Conservation (phyloP, 768 basidiomycete genomes). For the Pleurotus tuber-regium region DNA sequence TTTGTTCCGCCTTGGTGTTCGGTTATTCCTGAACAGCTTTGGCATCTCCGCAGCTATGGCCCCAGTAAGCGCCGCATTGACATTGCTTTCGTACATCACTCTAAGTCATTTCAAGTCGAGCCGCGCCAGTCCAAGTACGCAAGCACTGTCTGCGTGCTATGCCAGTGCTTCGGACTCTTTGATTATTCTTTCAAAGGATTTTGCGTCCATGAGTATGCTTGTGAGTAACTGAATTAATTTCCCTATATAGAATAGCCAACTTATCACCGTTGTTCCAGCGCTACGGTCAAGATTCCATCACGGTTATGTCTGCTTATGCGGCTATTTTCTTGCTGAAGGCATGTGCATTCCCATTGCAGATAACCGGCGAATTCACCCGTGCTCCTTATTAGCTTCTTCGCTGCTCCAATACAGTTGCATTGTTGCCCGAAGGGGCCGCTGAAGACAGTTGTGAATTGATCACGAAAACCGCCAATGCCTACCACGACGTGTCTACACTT, state of each 20-base stretch:
- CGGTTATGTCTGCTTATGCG: slow-evolving; percentile 84
- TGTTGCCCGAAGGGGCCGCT: slow-evolving; percentile 58
- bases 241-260: slow-evolving; percentile 2
- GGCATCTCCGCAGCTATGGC: slow-evolving; percentile 66
- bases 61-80: slow-evolving; percentile 38
- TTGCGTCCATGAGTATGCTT: slow-evolving; percentile 70
- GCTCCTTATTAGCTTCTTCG: slow-evolving; percentile 54
- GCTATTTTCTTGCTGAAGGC: slow-evolving; percentile 81
- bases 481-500: slow-evolving; percentile 65
- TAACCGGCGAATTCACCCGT: slow-evolving; percentile 1
- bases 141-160: slow-evolving; percentile 70
- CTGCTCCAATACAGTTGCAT: slow-evolving; percentile 52
- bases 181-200: slow-evolving; percentile 70
- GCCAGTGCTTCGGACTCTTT: slow-evolving; percentile 71
- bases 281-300: slow-evolving; percentile 82
- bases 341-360: slow-evolving; percentile 14
- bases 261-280: slow-evolving; percentile 42
- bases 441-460: slow-evolving; percentile 68
- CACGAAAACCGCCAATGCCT: slow-evolving; percentile 71
- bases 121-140: slow-evolving; percentile 57
- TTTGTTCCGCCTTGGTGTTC: slow-evolving; percentile 75
- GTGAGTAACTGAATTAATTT: slow-evolving; percentile 35
- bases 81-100: slow-evolving; percentile 7
- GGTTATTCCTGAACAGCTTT: slow-evolving; percentile 83
- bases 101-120: slow-evolving; percentile 39